phyloP scores from a whole-genome alignment of 345 rosid species.

The Dimocarpus longan region DNA sequence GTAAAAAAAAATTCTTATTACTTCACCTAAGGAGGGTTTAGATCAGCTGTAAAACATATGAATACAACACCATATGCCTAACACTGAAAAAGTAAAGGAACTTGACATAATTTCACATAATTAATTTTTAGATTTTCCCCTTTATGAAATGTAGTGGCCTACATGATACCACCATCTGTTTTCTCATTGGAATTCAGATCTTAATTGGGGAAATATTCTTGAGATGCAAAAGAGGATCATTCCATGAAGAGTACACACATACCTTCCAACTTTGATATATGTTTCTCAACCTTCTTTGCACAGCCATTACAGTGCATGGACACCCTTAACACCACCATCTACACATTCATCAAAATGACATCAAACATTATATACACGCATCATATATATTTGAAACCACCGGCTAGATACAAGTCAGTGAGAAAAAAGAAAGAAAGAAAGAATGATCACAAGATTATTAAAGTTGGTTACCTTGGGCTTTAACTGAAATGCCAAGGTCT shows the following conservation, averaged over 20 bases:
- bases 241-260: not conserved
- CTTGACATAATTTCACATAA: not conserved
- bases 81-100: not conserved
- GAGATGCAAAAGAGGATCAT: not conserved
- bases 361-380: not conserved
- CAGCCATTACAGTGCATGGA: slow-evolving; percentile 95
- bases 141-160: not conserved
- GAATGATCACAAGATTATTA: not conserved
- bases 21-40: too few relatives aligned
- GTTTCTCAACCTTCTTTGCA: slow-evolving; percentile 89
- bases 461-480: slow-evolving; percentile 68
- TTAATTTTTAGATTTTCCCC: too few relatives aligned
- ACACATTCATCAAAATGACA: slow-evolving; percentile 18
- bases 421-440: not conserved
- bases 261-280: slow-evolving; percentile 86
- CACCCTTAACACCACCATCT: slow-evolving; percentile 85
- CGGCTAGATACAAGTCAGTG: not conserved
- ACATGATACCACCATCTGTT: too few relatives aligned
- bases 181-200: not conserved
- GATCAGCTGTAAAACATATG: too few relatives aligned
- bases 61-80: too few relatives aligned
- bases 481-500: slow-evolving; percentile 81
- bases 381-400: not conserved
- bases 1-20: too few relatives aligned
- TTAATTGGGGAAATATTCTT: not conserved